Evolutionary conservation across 2,329 filamentous ascomycete genomes (phyloP).

Genomic region (Phialocephala subalpina): DNA sequence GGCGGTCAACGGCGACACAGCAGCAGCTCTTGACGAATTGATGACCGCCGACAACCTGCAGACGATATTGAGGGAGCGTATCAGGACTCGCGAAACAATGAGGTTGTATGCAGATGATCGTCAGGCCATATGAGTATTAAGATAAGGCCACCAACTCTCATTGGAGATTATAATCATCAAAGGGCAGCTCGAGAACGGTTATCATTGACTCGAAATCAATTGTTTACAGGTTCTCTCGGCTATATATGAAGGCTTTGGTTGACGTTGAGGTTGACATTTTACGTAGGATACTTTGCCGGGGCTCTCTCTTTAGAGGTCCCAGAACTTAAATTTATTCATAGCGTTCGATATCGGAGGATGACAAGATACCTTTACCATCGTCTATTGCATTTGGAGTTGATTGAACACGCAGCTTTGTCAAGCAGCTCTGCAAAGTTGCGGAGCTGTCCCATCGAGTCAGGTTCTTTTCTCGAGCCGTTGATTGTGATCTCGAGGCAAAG

Average conservation of each 20-base stretch:
- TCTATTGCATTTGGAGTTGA: neutral
- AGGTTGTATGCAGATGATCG: slow-evolving; percentile 27
- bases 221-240: slow-evolving; percentile 11
- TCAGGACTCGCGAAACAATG: slow-evolving; percentile 24
- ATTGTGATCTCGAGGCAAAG: neutral
- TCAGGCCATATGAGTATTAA: slow-evolving; percentile 30
- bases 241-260: slow-evolving; percentile 7
- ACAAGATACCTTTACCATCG: neutral
- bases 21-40: slow-evolving; percentile 5
- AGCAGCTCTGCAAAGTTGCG: neutral
- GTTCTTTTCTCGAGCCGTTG: neutral
- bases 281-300: neutral
- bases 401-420: neutral
- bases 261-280: neutral
- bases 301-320: neutral
- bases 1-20: slow-evolving; percentile 18
- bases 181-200: neutral
- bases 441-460: neutral
- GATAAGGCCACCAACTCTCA: slow-evolving; percentile 35
- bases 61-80: slow-evolving; percentile 15
- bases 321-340: no score
- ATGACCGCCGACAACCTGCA: slow-evolving; percentile 18
- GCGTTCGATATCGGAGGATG: neutral
- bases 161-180: slow-evolving; percentile 28
- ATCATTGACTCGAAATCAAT: slow-evolving; percentile 17